These are phyloP conservation scores for Ascochyta koolunga DNA, from an alignment of 2,329 filamentous ascomycete species.

Conservation along the genomic window DNA sequence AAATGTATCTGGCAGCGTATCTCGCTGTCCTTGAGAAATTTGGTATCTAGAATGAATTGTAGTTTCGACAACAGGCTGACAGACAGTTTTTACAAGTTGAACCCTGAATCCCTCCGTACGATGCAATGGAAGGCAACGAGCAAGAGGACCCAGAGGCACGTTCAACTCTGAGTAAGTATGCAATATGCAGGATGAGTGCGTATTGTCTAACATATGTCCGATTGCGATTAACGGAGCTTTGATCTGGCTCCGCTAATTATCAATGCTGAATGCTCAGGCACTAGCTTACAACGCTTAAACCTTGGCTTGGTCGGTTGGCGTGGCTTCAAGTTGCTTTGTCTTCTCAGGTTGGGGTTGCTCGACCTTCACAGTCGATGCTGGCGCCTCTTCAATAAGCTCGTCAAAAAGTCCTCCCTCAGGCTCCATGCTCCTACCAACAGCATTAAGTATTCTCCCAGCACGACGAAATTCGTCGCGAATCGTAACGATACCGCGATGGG, in stretches of 20 bases:
- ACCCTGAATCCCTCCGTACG: neutral
- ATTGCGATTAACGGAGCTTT: neutral
- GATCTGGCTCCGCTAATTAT: neutral
- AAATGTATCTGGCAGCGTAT: neutral
- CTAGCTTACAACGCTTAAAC: too few relatives aligned
- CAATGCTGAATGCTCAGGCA: neutral
- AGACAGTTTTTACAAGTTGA: neutral
- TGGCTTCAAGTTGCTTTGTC: neutral
- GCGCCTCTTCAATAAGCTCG: constrained; percentile 34
- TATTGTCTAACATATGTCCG: too few relatives aligned
- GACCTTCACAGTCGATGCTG: constrained; percentile 4
- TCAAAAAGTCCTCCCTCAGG: constrained; percentile 47
- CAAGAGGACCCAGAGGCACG: neutral
- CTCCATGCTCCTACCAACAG: constrained; percentile 30
- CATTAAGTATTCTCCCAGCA: constrained; percentile 68
- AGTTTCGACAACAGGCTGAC: neutral
- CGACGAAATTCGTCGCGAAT: constrained; percentile 86
- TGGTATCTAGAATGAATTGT: neutral
- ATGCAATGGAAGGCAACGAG: neutral
- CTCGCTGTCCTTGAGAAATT: neutral
- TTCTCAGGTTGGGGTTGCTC: neutral
- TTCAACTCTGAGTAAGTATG: neutral
- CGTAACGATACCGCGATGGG: constrained; percentile 78
- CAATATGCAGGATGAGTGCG: neutral
- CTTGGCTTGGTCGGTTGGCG: neutral